Evolutionary conservation across 2,329 filamentous ascomycete species (phyloP), one percentile per base, ranked within the genome.

Genomic region (Plectosphaerella plurivora): DNA sequence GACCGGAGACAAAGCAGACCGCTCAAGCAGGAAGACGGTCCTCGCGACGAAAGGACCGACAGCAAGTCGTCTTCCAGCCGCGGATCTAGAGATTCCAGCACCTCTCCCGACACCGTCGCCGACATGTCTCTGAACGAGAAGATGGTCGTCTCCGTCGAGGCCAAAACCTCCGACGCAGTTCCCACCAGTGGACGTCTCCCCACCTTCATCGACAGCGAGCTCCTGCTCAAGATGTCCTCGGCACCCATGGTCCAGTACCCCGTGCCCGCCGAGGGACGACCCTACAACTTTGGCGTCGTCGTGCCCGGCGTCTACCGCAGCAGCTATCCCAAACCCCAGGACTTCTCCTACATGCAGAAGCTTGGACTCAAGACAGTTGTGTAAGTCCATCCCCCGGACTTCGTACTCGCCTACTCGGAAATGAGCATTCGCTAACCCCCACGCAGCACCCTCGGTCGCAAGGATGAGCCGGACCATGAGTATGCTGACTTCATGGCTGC

Each of bases 361-460:
- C 74, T 96, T 48, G 75, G 81, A 11, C 73, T 97, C 55, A 91
- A 89, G 72, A 93, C 88, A 15, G 86, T 96, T 53, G 77, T 96
- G 83, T 90, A 75, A 68, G 83, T 72, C 24, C 5, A 25, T 1
- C 7, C 28, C 8, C 6, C 8, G 37, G 45, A 25, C 18, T 33
- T 42, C 15, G n/a, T 22, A 22, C 22, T 22, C 22, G 22, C 22
- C 22, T 22, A 22, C 28, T 12, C 28, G 28, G 28, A 33, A 33
- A 20, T 41, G 47, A 22, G 24, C 45, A 24, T 18, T 44, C n/a
- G 47, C 57, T 56, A 35, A 65, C 56, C 46, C 8, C 18, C 15
- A 45, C 15, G 11, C 50, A 86, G 82, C 24, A 86, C 84, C 1
- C 71, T 88, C 33, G 84, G 88, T 46, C 77, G 81, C 45, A 85